phyloP scores from a whole-genome alignment of 345 rosid genomes.

The Eucalyptus pumila region DNA sequence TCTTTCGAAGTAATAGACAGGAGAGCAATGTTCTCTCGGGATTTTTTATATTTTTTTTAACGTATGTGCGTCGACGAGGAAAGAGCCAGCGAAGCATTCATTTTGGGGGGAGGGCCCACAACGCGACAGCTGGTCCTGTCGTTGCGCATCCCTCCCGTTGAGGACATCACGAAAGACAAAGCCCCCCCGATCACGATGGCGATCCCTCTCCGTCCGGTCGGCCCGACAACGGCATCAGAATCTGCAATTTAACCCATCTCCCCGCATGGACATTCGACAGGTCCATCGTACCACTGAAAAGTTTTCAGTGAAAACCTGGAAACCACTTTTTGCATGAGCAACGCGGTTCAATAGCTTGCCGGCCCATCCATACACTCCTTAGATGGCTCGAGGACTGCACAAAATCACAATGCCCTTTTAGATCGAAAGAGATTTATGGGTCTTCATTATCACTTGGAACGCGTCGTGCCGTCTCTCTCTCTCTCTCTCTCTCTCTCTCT shows the following conservation, averaged over 20 bases:
- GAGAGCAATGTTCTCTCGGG: background rate
- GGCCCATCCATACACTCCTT: background rate
- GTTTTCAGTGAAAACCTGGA: background rate
- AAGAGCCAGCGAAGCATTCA: background rate
- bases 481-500: background rate
- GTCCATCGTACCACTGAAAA: background rate
- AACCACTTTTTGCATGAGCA: background rate
- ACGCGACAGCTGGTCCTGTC: background rate
- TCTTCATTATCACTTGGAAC: background rate
- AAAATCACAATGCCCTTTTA: background rate
- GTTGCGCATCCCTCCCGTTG: background rate
- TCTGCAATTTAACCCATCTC: background rate
- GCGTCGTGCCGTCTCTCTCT: fast-evolving
- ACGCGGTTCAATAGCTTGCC: fast-evolving
- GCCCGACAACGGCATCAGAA: background rate
- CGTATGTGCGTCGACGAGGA: background rate
- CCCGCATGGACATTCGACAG: background rate
- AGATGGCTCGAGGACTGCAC: background rate
- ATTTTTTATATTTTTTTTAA: background rate
- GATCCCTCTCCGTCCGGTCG: background rate
- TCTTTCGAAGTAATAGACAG: background rate
- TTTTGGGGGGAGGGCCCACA: background rate
- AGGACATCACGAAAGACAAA: background rate
- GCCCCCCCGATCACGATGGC: background rate
- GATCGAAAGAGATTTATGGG: background rate